A percentile compares a stretch with the other conserved stretches of the same genome.
These are phyloP conservation scores for Teratosphaeria gauchensis DNA, from an alignment of 2,329 filamentous ascomycete genomes.

Conservation along the genomic window DNA sequence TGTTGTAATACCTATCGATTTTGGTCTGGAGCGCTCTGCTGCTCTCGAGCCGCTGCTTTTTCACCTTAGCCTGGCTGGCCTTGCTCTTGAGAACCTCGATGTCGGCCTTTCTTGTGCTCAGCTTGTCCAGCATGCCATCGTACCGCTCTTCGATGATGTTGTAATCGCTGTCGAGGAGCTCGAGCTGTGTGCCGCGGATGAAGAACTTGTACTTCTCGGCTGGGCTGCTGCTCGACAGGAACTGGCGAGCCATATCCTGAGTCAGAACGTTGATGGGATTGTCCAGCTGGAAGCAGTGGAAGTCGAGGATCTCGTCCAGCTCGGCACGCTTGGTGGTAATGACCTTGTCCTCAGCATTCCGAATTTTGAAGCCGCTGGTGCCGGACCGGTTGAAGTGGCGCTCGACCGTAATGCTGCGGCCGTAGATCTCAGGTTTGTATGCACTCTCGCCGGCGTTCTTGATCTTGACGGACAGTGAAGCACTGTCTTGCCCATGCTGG, in stretches of 20 bases:
- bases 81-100: constrained; percentile 50
- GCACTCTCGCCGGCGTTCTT: constrained; percentile 84
- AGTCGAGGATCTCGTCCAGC: constrained; percentile 87
- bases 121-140: constrained; percentile 59
- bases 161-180: constrained; percentile 88
- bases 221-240: constrained; percentile 75
- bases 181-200: constrained; percentile 83
- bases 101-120: constrained; percentile 53
- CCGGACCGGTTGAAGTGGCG: constrained; percentile 72
- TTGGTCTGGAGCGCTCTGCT: constrained; percentile 56
- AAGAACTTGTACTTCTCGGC: constrained; percentile 94
- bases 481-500: constrained; percentile 74
- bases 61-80: constrained; percentile 52
- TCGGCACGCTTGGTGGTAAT: constrained; percentile 79
- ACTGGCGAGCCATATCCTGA: constrained; percentile 89
- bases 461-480: constrained; percentile 67
- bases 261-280: constrained; percentile 94
- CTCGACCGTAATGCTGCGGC: constrained; percentile 80
- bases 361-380: constrained; percentile 76
- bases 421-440: constrained; percentile 74
- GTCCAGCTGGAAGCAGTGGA: constrained; percentile 86
- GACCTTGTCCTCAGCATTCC: constrained; percentile 57
- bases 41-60: constrained; percentile 56
- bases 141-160: constrained; percentile 69
- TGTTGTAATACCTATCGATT: constrained; percentile 49